Percentiles rank a stretch among this genome's conserved stretches.
Conservation (phyloP, 2,329 filamentous ascomycete genomes). For the Fusarium siculi region DNA sequence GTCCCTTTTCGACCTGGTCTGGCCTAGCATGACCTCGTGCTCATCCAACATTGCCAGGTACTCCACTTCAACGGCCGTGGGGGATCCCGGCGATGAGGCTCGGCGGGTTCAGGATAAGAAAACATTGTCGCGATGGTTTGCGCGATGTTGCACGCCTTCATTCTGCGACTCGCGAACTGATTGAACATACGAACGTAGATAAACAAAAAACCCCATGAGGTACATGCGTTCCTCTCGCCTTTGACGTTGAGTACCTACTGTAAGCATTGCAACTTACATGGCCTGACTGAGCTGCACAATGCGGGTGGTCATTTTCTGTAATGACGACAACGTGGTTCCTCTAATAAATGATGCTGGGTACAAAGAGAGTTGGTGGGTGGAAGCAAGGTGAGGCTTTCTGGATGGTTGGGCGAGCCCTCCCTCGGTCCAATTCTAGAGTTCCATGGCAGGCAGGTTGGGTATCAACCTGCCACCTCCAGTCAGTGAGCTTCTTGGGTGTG, state of each 20-base stretch:
- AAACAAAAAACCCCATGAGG: slow-evolving; percentile 27
- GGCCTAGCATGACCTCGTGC: slow-evolving; percentile 19
- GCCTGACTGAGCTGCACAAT: slow-evolving; percentile 19
- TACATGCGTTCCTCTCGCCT: slow-evolving; percentile 1
- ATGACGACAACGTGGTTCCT: slow-evolving; percentile 28
- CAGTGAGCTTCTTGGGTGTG: neutral
- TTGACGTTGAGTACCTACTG: neutral
- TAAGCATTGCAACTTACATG: slow-evolving; percentile 23
- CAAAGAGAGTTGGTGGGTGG: slow-evolving; percentile 4
- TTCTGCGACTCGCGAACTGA: neutral
- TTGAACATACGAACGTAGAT: slow-evolving; percentile 9
- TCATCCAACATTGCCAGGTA: neutral
- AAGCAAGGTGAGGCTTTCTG: neutral
- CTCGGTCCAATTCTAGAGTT: neutral
- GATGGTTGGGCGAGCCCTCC: neutral
- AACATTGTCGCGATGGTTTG: slow-evolving; percentile 19
- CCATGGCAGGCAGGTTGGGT: neutral
- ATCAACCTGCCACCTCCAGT: neutral
- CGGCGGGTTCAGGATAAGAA: slow-evolving; percentile 30
- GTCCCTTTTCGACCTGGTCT: slow-evolving; percentile 20
- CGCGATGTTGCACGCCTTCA: slow-evolving; percentile 10
- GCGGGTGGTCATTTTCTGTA: slow-evolving; percentile 13
- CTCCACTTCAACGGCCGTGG: slow-evolving; percentile 24
- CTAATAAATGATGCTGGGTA: slow-evolving; percentile 8
- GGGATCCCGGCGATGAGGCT: slow-evolving; percentile 31